Conservation (phyloP, 495 filamentous ascomycete species). For the Clohesyomyces aquaticus region DNA sequence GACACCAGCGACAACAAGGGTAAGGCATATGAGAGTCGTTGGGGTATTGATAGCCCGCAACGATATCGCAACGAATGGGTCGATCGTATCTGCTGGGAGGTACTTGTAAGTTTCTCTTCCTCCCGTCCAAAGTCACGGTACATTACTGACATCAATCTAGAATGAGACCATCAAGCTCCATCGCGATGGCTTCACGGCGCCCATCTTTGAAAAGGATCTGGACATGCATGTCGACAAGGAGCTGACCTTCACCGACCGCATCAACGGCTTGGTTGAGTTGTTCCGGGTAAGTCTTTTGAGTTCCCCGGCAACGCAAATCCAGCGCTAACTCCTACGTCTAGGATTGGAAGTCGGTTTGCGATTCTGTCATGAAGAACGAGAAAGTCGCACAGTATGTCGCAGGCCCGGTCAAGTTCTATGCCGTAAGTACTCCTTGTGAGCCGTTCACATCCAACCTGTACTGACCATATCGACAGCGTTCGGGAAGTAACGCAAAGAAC, state of each 20-base stretch:
- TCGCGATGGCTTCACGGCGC: background rate
- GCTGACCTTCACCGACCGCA: background rate
- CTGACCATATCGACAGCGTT: background rate
- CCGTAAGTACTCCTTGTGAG: background rate
- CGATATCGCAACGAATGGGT: background rate
- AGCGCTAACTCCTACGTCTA: background rate
- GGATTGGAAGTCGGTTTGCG: background rate
- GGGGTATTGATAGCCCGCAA: background rate
- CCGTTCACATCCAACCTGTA: background rate
- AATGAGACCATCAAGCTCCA: background rate
- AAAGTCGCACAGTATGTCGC: background rate
- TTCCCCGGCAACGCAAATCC: background rate
- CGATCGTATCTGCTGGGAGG: background rate
- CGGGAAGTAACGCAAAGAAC: background rate
- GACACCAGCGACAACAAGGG: background rate
- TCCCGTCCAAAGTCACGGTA: background rate
- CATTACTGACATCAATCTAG: background rate
- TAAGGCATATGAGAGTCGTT: background rate
- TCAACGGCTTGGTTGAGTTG: background rate
- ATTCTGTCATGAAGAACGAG: background rate
- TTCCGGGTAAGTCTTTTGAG: background rate
- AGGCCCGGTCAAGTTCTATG: background rate
- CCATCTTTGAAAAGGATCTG: background rate
- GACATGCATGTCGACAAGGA: background rate
- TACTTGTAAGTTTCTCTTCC: background rate